A percentile compares a stretch with the other conserved stretches of the same genome.
These are phyloP conservation scores for Rosa hybrid DNA, from an alignment of 331 rosid species.

Conservation along the genomic window DNA sequence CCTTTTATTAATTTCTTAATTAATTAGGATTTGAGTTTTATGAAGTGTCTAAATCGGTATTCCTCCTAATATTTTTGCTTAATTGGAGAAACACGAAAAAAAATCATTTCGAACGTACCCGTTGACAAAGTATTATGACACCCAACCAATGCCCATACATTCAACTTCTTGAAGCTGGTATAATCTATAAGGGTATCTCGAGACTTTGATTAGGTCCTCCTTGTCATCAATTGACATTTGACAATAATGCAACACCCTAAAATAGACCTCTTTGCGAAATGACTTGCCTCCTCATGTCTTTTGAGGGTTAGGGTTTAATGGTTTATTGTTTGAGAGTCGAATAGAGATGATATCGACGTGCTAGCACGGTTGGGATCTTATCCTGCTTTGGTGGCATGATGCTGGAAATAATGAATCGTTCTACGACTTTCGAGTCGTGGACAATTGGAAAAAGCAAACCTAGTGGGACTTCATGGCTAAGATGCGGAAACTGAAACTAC, in stretches of 20 bases:
- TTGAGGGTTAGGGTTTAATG: neutral
- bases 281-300: neutral
- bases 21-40: too few relatives aligned
- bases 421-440: neutral
- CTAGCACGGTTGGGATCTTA: neutral
- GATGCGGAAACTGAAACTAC: conserved; percentile 7
- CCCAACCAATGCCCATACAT: neutral
- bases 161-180: neutral
- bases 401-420: neutral
- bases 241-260: neutral
- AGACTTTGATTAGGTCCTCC: neutral
- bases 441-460: neutral
- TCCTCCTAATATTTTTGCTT: neutral
- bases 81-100: neutral
- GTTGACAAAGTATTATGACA: neutral
- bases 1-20: too few relatives aligned
- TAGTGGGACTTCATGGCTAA: neutral
- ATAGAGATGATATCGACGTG: neutral
- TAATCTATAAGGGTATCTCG: neutral
- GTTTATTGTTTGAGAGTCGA: neutral
- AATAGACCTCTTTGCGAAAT: neutral
- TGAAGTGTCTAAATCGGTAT: too few relatives aligned
- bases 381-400: neutral
- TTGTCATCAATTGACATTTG: neutral
- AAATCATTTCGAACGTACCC: neutral